A percentile compares a stretch with the other conserved stretches of the same genome.
Evolutionary conservation across 257 asterid genomes (phyloP).

Genomic region (Paulownia fortunei): DNA sequence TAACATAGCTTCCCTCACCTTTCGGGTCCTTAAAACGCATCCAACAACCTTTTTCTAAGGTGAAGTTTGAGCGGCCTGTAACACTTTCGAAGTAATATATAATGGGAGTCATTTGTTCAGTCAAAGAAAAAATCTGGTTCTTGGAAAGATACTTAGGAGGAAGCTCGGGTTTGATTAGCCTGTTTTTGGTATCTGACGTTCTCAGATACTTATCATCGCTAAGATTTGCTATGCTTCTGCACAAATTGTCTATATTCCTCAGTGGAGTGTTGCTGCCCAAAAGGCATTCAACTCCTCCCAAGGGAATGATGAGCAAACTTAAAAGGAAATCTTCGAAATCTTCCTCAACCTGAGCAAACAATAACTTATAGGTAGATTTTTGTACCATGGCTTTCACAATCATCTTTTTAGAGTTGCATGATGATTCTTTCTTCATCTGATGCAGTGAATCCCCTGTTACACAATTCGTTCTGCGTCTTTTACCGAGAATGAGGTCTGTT

Average conservation of each 20-base stretch:
- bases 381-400: constrained; percentile 22
- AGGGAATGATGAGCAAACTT: constrained; percentile 27
- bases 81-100: too few relatives aligned
- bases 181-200: neutral
- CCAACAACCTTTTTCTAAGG: neutral
- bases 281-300: constrained; percentile 30
- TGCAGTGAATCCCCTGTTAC: neutral
- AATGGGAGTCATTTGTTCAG: neutral
- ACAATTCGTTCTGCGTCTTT: neutral
- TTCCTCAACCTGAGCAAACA: constrained; percentile 22
- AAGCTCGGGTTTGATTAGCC: constrained; percentile 26
- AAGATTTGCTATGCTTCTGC: neutral
- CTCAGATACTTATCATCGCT: neutral
- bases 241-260: constrained; percentile 31
- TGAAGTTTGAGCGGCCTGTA: too few relatives aligned
- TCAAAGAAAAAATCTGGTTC: constrained; percentile 22
- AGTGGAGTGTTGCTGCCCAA: constrained; percentile 11
- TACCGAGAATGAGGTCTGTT: constrained; percentile 20
- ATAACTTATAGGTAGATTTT: constrained; percentile 23
- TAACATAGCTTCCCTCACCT: constrained; percentile 16
- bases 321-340: constrained; percentile 32
- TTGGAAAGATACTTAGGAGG: constrained; percentile 9
- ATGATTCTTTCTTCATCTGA: neutral
- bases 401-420: neutral
- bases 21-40: too few relatives aligned